Base-by-base conservation (phyloP, 371 early-diverging fungal genomes). In the Catenaria anguillulae region DNA sequence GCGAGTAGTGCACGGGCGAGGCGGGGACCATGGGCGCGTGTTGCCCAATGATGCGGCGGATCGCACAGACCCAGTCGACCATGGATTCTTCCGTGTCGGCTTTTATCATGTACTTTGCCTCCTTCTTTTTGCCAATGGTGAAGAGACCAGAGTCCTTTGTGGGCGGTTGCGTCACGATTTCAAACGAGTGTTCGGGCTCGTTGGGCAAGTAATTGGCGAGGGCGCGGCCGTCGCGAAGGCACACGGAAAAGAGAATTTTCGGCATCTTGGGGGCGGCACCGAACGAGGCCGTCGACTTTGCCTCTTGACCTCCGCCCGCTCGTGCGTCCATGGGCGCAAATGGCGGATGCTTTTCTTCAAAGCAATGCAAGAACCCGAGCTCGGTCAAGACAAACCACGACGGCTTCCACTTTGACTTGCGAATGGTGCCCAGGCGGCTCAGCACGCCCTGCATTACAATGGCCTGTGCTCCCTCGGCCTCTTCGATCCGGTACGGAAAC, bases 341-440 rank as follows among this genome's bases (percentile, higher is more conserved):
- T 10, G 55, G 12, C 3, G 55, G 33, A 3, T 55, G 3, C 43
- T 58, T 36, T 13, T 58, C 58, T 26, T 58, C 58, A 42, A 58
- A 58, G 36, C 58, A 58, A 8, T 58, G 58, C 8, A 58, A 19
- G 58, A 58, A 58, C 15, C 58, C 58, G 29, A 24, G 24, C 24
- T 58, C 58, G 24, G 58, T 34, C 58, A 58, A 21, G 29, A 58
- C 58, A 5, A 58, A 58, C 36, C 58, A 58, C 58, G 58, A 58
- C 4, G 36, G 36, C 31, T 58, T 58, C 58, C 58, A 58, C 40
- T 33, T 36, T 10, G 40, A 40, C 43, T 31, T 58, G 36, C 33
- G 58, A 35, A 58, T 58, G 24, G 58, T 58, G 24, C 58, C 58
- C 35, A 13, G 58, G 26, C 58, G 36, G 12, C 15, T 34, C 15